Evolutionary conservation across 345 rosid genomes (phyloP).

Genomic region (Brassica juncea): DNA sequence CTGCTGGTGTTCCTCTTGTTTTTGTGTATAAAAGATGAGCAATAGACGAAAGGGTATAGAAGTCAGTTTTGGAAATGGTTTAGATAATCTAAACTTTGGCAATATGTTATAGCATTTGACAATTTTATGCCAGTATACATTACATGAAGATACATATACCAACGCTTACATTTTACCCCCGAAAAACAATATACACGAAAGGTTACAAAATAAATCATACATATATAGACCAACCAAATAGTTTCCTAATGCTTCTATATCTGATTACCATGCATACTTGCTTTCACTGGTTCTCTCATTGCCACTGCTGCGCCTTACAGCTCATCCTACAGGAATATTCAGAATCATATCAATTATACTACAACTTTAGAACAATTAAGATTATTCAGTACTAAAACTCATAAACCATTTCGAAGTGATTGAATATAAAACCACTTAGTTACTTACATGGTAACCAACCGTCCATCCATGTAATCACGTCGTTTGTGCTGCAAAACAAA

Average conservation of each 20-base stretch:
- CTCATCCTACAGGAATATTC: constrained; percentile 24
- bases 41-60: constrained; percentile 20
- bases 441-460: too few species aligned
- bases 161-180: neutral
- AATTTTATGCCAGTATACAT: neutral
- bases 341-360: neutral
- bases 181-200: neutral
- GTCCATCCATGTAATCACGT: too few species aligned
- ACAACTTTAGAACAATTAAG: neutral
- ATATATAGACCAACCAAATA: neutral
- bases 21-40: constrained; percentile 26
- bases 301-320: constrained; percentile 26
- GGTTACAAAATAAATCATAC: constrained; percentile 19
- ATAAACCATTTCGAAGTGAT: neutral
- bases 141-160: neutral
- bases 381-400: neutral
- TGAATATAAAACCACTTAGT: too few species aligned
- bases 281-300: constrained; percentile 1
- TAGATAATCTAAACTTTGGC: neutral
- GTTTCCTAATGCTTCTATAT: constrained; percentile 14
- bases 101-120: neutral
- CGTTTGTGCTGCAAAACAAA: too few species aligned
- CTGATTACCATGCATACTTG: neutral
- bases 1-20: constrained; percentile 25
- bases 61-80: constrained; percentile 43